Percentiles rank a stretch among this genome's conserved stretches.
phyloP scores from a whole-genome alignment of 441 rosid genomes.

The Populus trichocarpa region DNA sequence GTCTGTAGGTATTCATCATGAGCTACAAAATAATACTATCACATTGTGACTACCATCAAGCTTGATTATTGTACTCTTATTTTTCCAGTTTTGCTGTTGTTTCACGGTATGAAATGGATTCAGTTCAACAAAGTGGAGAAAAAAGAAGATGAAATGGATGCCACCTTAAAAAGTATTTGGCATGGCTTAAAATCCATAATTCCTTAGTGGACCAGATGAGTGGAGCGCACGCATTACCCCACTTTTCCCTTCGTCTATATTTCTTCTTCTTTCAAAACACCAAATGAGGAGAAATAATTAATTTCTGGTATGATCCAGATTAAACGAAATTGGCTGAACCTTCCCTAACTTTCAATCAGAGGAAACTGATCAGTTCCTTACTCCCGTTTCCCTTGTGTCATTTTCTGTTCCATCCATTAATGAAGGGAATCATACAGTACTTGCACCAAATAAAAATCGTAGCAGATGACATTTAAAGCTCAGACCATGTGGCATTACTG shows the following conservation, averaged over 20 bases:
- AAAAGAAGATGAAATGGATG: not conserved
- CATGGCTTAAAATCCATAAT: not conserved
- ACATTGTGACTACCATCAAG: not conserved
- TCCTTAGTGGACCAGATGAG: not conserved
- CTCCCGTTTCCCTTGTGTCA: not conserved
- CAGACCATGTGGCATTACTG: no score
- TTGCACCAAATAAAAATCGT: no score
- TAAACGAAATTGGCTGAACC: not conserved
- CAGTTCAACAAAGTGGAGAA: no score
- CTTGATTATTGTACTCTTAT: not conserved
- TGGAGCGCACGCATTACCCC: not conserved
- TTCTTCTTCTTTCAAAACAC: not conserved
- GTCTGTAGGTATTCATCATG: constrained; percentile 53
- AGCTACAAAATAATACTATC: not conserved
- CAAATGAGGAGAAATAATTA: no score
- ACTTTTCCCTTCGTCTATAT: not conserved
- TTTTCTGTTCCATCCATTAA: not conserved
- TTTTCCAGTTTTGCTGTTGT: not conserved
- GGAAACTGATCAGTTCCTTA: not conserved
- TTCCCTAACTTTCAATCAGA: no score
- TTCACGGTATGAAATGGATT: not conserved
- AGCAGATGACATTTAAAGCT: no score
- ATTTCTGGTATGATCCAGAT: not conserved
- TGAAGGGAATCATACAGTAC: no score
- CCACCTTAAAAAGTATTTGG: not conserved